Evolutionary conservation across 2,329 filamentous ascomycete genomes (phyloP).

Genomic region (Colletotrichum liaoningense): DNA sequence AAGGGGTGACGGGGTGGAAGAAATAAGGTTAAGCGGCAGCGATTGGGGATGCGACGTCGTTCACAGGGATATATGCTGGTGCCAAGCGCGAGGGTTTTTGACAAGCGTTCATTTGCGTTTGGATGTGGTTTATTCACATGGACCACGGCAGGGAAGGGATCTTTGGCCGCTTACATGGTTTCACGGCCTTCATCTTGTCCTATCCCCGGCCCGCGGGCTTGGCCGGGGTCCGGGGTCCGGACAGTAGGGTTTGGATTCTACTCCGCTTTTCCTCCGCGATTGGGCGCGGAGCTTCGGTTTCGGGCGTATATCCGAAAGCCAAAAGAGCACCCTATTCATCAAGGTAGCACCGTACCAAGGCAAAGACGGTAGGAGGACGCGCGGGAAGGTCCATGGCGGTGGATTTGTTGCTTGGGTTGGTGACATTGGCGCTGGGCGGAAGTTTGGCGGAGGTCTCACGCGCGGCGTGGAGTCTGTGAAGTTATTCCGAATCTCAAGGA

Average conservation of each 20-base stretch:
- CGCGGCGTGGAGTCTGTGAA: neutral
- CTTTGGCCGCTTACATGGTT: neutral
- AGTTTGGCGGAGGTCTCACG: neutral
- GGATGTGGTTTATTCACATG: neutral
- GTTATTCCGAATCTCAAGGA: neutral
- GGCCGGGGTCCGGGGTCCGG: conserved; percentile 9
- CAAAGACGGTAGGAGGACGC: neutral
- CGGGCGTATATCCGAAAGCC: neutral
- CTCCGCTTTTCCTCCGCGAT: conserved; percentile 2
- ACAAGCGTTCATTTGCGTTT: conserved; percentile 19
- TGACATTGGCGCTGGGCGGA: too few species aligned
- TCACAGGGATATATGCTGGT: conserved; percentile 6
- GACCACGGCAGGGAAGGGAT: neutral
- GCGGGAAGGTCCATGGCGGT: neutral
- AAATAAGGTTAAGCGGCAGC: conserved; percentile 25
- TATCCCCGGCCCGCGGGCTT: neutral
- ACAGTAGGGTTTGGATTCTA: neutral
- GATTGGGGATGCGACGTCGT: neutral
- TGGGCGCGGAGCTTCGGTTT: neutral
- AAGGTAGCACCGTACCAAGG: neutral
- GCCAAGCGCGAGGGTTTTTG: conserved; percentile 7
- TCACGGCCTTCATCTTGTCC: neutral
- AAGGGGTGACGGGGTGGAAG: neutral
- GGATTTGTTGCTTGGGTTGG: too few species aligned
- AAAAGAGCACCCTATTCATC: neutral